These are phyloP conservation scores for Aureobasidium namibiae DNA, from an alignment of 2,329 filamentous ascomycete species.

Conservation along the genomic window DNA sequence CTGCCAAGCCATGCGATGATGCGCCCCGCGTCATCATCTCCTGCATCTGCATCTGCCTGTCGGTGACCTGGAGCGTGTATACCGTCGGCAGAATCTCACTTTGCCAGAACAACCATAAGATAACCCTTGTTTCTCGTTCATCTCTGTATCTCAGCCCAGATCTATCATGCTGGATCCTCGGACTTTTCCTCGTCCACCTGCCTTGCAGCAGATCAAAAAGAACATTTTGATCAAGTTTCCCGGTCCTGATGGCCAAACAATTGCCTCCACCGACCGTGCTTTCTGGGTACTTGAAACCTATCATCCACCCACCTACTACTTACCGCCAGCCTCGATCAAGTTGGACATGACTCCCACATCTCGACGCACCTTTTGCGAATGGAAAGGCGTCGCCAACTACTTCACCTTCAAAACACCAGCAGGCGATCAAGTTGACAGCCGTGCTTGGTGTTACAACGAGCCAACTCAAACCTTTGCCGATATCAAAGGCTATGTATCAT, in stretches of 20 bases:
- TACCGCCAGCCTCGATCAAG: conserved; percentile 44
- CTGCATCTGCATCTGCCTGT: no score
- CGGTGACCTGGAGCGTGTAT: background rate
- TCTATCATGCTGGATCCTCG: conserved; percentile 39
- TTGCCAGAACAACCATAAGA: background rate
- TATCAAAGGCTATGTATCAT: conserved; percentile 49
- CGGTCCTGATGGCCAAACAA: conserved; percentile 41
- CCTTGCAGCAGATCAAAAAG: conserved; percentile 29
- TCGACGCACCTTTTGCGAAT: conserved; percentile 48
- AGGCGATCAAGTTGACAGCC: conserved; percentile 38
- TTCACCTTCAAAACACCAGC: conserved; percentile 41
- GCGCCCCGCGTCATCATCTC: background rate
- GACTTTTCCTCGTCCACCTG: conserved; percentile 51
- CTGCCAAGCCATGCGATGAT: background rate
- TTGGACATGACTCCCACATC: conserved; percentile 40
- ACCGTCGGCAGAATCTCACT: background rate
- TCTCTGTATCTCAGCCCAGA: background rate
- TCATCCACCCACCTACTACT: conserved; percentile 56
- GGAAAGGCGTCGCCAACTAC: conserved; percentile 54
- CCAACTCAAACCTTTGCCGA: conserved; percentile 45
- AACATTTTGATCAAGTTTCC: conserved; percentile 45
- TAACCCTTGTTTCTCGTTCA: background rate
- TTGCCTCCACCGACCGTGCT: conserved; percentile 51
- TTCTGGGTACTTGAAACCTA: conserved; percentile 57
- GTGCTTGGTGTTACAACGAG: conserved; percentile 52